Conservation (phyloP, 139 green algal genomes). For the Chlorokybus atmophyticus region DNA sequence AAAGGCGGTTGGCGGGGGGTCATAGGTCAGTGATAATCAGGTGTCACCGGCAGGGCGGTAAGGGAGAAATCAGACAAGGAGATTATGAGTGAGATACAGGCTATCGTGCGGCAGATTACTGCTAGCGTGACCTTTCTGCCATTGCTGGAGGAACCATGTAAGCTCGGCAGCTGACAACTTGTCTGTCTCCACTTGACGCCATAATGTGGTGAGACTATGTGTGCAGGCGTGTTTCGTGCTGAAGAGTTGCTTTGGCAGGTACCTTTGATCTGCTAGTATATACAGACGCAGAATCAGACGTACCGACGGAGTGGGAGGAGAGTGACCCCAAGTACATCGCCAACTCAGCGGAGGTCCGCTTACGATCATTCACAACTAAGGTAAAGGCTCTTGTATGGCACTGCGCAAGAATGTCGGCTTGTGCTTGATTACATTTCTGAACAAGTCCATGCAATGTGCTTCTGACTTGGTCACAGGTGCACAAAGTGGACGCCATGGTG, state of each 20-base stretch:
- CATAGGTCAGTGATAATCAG: too few relatives aligned
- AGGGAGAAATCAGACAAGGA: constrained; percentile 66
- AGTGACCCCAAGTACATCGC: constrained; percentile 67
- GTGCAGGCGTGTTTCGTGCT: not conserved
- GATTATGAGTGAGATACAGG: constrained; percentile 76
- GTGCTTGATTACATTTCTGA: constrained; percentile 17
- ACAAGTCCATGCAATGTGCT: constrained; percentile 11
- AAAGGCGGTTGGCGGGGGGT: too few relatives aligned
- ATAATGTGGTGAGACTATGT: not conserved
- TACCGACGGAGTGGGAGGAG: constrained; percentile 82
- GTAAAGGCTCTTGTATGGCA: not conserved
- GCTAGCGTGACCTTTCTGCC: constrained; percentile 88
- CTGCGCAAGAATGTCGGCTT: not conserved
- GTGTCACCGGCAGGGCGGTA: constrained; percentile 32
- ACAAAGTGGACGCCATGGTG: constrained; percentile 79
- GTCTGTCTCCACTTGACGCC: too few relatives aligned
- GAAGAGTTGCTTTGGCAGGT: constrained; percentile 33
- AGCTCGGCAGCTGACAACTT: constrained; percentile 3
- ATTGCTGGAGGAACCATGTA: constrained; percentile 66
- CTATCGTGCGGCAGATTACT: constrained; percentile 91
- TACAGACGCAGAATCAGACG: constrained; percentile 51
- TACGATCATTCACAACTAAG: constrained; percentile 86
- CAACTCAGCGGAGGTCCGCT: constrained; percentile 60
- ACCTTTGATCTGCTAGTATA: constrained; percentile 90
- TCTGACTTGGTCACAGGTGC: constrained; percentile 35